Evolutionary conservation across 805 yeast species (phyloP).

Genomic region (Hanseniaspora meyeri): DNA sequence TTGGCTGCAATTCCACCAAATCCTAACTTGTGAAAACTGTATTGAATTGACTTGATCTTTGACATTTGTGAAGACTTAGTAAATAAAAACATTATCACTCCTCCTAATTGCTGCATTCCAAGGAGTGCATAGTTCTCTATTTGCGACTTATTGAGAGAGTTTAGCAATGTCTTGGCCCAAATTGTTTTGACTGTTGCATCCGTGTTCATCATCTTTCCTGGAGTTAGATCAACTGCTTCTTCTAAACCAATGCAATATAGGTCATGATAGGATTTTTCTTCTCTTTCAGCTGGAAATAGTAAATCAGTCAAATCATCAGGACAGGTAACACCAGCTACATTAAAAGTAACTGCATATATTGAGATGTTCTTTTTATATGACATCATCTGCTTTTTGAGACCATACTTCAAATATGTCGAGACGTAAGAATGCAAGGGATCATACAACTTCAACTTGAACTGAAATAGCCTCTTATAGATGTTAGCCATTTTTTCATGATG

Average conservation of each 20-base stretch:
- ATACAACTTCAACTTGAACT: conserved; percentile 47
- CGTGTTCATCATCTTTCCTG: conserved; percentile 70
- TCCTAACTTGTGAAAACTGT: conserved; percentile 79
- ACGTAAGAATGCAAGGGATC: conserved; percentile 86
- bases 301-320: conserved; percentile 55
- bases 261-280: conserved; percentile 37
- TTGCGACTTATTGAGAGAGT: conserved; percentile 32
- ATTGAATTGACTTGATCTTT: conserved; percentile 49
- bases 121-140: conserved; percentile 39
- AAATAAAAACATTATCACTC: conserved; percentile 60
- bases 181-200: conserved; percentile 48
- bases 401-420: conserved; percentile 44
- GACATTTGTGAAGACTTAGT: conserved; percentile 41
- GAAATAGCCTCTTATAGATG: conserved; percentile 17
- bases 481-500: not conserved
- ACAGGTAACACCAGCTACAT: conserved; percentile 59
- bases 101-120: conserved; percentile 77
- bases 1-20: conserved; percentile 80
- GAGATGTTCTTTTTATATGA: conserved; percentile 49
- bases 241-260: conserved; percentile 74
- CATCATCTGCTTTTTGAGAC: conserved; percentile 34
- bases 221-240: conserved; percentile 74
- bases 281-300: conserved; percentile 50
- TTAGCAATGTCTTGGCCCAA: conserved; percentile 56
- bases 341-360: conserved; percentile 75